phyloP scores from a whole-genome alignment of 1,284 basidiomycete species.

The Takashimella koratensis region DNA sequence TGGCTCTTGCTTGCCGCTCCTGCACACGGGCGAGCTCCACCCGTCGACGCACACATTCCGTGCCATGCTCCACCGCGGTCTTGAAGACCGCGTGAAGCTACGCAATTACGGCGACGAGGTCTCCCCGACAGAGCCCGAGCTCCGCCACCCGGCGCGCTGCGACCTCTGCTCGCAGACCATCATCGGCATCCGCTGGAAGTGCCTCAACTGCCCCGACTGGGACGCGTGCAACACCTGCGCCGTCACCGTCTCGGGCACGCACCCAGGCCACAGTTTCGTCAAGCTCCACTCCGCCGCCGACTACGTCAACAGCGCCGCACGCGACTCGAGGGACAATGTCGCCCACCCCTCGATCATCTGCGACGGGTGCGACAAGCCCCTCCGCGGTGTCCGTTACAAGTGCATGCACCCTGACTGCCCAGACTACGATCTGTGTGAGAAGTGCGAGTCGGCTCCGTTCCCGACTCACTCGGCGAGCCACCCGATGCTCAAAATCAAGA shows the following conservation, averaged over 20 bases:
- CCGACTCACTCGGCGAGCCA: slow-evolving; percentile 69
- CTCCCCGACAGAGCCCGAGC: slow-evolving; percentile 14
- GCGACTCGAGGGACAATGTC: slow-evolving; percentile 52
- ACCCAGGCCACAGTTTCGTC: slow-evolving; percentile 73
- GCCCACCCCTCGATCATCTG: slow-evolving; percentile 40
- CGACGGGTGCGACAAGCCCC: slow-evolving; percentile 40
- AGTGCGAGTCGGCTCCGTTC: slow-evolving; percentile 76
- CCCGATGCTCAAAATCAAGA: slow-evolving; percentile 72
- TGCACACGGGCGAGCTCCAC: slow-evolving; percentile 41
- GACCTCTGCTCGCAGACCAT: slow-evolving; percentile 41
- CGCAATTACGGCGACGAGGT: slow-evolving; percentile 9
- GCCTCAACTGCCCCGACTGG: slow-evolving; percentile 49
- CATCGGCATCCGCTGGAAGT: slow-evolving; percentile 47
- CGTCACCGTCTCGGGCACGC: slow-evolving; percentile 60
- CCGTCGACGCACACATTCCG: slow-evolving; percentile 38
- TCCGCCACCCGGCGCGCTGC: slow-evolving; percentile 40
- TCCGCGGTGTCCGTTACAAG: slow-evolving; percentile 52
- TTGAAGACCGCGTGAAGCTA: slow-evolving; percentile 40
- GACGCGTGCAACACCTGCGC: slow-evolving; percentile 67
- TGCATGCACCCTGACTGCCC: slow-evolving; percentile 72
- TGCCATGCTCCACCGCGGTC: slow-evolving; percentile 43
- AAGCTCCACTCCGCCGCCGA: slow-evolving; percentile 60
- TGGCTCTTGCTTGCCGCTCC: slow-evolving; percentile 39
- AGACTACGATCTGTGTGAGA: slow-evolving; percentile 77
- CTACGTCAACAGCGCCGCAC: slow-evolving; percentile 24